A percentile compares a stretch with the other conserved stretches of the same genome.
Evolutionary conservation across 2,329 filamentous ascomycete genomes (phyloP).

Genomic region (Sporothrix globosa): DNA sequence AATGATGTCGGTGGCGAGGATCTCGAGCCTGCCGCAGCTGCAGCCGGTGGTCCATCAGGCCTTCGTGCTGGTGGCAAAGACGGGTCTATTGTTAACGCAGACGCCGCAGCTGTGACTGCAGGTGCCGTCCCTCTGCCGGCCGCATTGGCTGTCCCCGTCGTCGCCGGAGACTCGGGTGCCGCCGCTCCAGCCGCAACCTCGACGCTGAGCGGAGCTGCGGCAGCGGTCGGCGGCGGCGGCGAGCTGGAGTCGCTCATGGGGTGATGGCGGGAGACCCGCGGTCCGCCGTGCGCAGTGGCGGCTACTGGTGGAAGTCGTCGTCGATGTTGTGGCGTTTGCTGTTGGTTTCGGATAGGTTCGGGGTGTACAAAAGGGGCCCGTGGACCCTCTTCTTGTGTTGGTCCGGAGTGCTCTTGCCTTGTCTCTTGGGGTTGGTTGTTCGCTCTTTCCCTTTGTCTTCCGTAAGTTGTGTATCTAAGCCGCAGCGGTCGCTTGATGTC

Average conservation of each 20-base stretch:
- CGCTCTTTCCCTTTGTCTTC: conserved; percentile 19
- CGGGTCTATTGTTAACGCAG: conserved; percentile 15
- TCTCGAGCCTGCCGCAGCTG: not conserved
- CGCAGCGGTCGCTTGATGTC: conserved; percentile 18
- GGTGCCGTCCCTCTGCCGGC: not conserved
- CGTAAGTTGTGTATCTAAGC: not conserved
- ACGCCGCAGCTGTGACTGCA: not conserved
- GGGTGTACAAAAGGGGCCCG: conserved; percentile 1
- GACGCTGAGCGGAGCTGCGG: conserved; percentile 7
- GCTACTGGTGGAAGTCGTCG: not conserved
- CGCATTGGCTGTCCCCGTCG: not conserved
- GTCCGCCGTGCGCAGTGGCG: conserved; percentile 17
- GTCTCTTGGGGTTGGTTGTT: not conserved
- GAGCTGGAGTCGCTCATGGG: conserved; percentile 34
- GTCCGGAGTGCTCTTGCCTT: conserved; percentile 15
- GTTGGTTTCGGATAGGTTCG: not conserved
- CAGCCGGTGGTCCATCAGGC: not conserved
- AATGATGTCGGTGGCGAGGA: not conserved
- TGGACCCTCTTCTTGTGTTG: not conserved
- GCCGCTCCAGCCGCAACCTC: conserved; percentile 14
- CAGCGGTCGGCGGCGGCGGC: conserved; percentile 31
- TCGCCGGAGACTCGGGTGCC: not conserved
- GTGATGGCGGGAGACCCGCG: conserved; percentile 21
- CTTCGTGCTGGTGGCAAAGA: not conserved
- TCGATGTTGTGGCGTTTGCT: not conserved